Evolutionary conservation across 2,329 filamentous ascomycete species (phyloP).

Genomic region (Rhinocladiella similis): DNA sequence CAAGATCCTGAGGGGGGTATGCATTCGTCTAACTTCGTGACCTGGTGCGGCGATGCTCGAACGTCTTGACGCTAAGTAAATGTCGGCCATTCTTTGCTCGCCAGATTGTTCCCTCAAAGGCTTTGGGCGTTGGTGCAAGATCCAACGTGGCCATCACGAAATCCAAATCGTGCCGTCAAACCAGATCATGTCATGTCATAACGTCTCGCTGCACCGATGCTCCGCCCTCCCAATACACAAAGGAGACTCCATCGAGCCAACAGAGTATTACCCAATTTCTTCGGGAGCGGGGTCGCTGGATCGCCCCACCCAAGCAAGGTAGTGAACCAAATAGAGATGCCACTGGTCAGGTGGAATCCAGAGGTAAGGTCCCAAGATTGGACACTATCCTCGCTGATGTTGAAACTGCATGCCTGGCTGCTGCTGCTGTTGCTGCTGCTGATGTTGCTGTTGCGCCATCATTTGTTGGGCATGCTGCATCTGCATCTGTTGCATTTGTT

Average conservation of each 20-base stretch:
- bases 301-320: neutral
- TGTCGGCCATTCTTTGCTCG: too few species aligned
- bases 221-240: neutral
- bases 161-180: neutral
- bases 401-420: conserved; percentile 25
- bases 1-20: too few species aligned
- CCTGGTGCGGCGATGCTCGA: too few species aligned
- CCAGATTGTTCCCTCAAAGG: too few species aligned
- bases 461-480: conserved; percentile 29
- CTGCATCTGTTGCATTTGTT: conserved; percentile 30
- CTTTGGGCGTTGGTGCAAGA: too few species aligned
- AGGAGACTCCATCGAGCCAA: neutral
- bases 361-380: neutral
- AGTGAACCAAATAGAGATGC: neutral
- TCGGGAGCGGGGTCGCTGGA: neutral
- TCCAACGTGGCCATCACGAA: neutral
- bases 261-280: neutral
- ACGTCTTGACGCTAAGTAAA: too few species aligned
- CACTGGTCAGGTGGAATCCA: neutral
- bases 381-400: conserved; percentile 1
- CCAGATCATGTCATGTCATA: neutral
- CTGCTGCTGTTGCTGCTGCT: conserved; percentile 21
- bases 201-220: too few species aligned
- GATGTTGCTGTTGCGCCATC: conserved; percentile 23
- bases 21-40: too few species aligned